Evolutionary conservation across 2,329 filamentous ascomycete genomes (phyloP), one percentile per base, ranked within the genome.

Genomic region (Colletotrichum australisinense): DNA sequence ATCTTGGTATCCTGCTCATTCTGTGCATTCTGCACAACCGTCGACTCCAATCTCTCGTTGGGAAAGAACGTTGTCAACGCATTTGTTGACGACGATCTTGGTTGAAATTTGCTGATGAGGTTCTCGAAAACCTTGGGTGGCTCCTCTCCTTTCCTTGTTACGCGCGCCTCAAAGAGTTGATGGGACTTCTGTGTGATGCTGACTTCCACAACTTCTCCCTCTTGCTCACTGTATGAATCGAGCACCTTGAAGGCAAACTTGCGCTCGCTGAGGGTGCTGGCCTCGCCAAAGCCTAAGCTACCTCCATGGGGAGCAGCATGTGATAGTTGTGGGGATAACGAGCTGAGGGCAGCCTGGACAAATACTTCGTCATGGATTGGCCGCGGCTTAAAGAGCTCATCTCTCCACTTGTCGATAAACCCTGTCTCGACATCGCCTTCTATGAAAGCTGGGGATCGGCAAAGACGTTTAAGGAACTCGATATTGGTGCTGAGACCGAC

Each of bases 401-500:
- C 88, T 72, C 90, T 89, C 84, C 97, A 93, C 82, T 97, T 98
- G 67, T 95, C 92, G 76, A 99, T 98, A 81, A 98, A 99, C 1
- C 96, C 96, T 0, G 97, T 99, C 83, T 99, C 96, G 16, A 99
- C 95, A 24, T 97, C 91, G 9, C 96, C 97, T 12, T 89, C 89
- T 69, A 97, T 89, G 79, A 99, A 99, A 63, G 93, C 94, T 0
- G 90, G 89, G 73, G 93, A 95, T 58, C 91, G 89, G 81, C 95
- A 98, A 69, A 98, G 88, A 9, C 92, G 90, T 86, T 98, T 98
- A 72, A 99, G 85, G 80, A 99, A 99, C 82, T 98, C 97, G 74
- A 99, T 95, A 80, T 99, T 99, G 7, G 97, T 99, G 80, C 94
- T 93, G 8, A 97, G 90, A 0, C 97, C 97, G 3, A 96, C 97